These are phyloP conservation scores for Trichosporon sp. DNA, from an alignment of 1,284 basidiomycete genomes.

Conservation along the genomic window DNA sequence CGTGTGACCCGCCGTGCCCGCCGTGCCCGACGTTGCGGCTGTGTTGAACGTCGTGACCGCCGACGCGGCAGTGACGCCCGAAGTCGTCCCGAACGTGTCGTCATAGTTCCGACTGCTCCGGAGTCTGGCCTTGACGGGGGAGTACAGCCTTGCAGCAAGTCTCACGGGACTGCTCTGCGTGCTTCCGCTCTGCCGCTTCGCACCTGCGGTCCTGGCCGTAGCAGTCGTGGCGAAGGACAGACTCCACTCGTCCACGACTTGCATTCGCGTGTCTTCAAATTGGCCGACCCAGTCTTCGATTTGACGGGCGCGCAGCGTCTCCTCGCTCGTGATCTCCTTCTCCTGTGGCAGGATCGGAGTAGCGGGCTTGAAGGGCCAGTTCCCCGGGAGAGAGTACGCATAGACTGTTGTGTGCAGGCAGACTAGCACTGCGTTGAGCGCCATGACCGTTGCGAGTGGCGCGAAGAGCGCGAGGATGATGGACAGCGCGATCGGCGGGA, in stretches of 20 bases:
- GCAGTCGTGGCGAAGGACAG: not conserved
- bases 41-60: no score
- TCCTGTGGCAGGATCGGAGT: not conserved
- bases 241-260: not conserved
- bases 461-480: not conserved
- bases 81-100: not conserved
- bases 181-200: not conserved
- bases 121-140: not conserved
- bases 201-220: not conserved
- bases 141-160: not conserved
- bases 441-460: not conserved
- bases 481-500: not conserved
- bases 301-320: not conserved
- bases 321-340: not conserved
- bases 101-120: not conserved
- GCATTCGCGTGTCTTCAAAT: not conserved
- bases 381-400: not conserved
- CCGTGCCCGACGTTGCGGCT: no score
- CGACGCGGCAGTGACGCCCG: not conserved
- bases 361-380: not conserved
- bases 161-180: not conserved
- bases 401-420: not conserved
- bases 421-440: not conserved
- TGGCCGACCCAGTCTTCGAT: not conserved
- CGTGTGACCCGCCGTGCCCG: no score